Percentiles rank a stretch among this genome's conserved stretches.
Evolutionary conservation across 345 rosid species (phyloP).

Genomic region (Corchorus olitorius): DNA sequence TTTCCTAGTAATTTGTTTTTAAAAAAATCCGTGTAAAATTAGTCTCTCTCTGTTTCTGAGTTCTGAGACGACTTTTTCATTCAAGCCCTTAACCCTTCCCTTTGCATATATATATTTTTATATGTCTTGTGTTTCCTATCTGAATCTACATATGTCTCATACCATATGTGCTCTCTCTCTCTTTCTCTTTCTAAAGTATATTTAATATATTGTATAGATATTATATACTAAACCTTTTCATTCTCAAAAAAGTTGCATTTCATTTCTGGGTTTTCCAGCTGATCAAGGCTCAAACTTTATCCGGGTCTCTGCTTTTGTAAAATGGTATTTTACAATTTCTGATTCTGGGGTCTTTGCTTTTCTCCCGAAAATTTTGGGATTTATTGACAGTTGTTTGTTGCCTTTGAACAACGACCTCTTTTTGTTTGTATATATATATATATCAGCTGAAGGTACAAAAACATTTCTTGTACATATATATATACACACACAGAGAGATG

Average conservation of each 20-base stretch:
- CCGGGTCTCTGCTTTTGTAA: conserved; percentile 18
- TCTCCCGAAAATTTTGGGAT: not conserved
- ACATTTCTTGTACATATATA: not conserved
- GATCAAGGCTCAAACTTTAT: conserved; percentile 17
- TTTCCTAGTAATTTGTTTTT: not conserved
- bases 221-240: not conserved
- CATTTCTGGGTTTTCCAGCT: conserved; percentile 26
- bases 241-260: not conserved
- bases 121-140: not conserved
- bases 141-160: conserved; percentile 5
- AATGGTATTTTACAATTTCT: not conserved
- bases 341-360: conserved; percentile 9
- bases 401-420: conserved; percentile 9
- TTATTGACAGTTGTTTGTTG: conserved; percentile 4
- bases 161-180: not conserved
- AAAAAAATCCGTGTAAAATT: not conserved
- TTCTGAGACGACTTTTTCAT: not conserved
- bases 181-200: not conserved
- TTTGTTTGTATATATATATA: not conserved
- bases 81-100: not conserved
- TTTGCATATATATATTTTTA: not conserved
- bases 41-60: conserved; percentile 8
- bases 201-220: too few species aligned
- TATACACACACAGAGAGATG: too few species aligned
- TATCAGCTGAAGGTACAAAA: not conserved